A percentile compares a stretch with the other conserved stretches of the same genome.
Conservation (phyloP, 345 rosid species). For the Bruguiera gymnorhiza region DNA sequence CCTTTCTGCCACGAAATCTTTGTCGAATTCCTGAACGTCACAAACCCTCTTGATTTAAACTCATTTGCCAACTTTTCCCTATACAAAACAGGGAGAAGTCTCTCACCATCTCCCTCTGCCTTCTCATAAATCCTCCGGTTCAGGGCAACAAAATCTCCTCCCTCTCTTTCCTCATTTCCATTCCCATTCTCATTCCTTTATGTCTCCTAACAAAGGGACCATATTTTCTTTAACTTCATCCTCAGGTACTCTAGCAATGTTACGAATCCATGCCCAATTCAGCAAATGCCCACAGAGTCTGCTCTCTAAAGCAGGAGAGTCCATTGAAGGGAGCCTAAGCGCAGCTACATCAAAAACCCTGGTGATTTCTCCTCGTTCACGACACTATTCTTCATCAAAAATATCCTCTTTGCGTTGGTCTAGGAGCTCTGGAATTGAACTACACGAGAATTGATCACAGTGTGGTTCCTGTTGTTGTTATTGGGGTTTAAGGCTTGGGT, state of each 20-base stretch:
- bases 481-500: slow-evolving; percentile 3
- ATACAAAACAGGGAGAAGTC: slow-evolving; percentile 47
- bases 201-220: slow-evolving; percentile 27
- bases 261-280: slow-evolving; percentile 74
- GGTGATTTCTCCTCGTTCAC: slow-evolving; percentile 49
- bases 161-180: slow-evolving; percentile 14
- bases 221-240: slow-evolving; percentile 62
- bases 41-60: slow-evolving; percentile 61
- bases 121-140: slow-evolving; percentile 41
- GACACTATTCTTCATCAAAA: not conserved
- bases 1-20: slow-evolving; percentile 64
- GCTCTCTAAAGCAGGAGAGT: slow-evolving; percentile 59
- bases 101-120: slow-evolving; percentile 48
- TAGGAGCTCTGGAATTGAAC: not conserved
- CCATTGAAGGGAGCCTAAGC: slow-evolving; percentile 60
- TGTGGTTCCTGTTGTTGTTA: slow-evolving; percentile 13
- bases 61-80: slow-evolving; percentile 61
- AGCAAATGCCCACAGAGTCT: slow-evolving; percentile 82
- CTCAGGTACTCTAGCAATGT: slow-evolving; percentile 72
- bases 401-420: slow-evolving; percentile 14
- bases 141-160: slow-evolving; percentile 30
- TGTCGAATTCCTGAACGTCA: slow-evolving; percentile 73
- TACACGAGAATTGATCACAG: not conserved
- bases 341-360: slow-evolving; percentile 59
- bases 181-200: slow-evolving; percentile 8